Conservation (phyloP, 495 filamentous ascomycete genomes). For the Apiosordaria backusii region DNA sequence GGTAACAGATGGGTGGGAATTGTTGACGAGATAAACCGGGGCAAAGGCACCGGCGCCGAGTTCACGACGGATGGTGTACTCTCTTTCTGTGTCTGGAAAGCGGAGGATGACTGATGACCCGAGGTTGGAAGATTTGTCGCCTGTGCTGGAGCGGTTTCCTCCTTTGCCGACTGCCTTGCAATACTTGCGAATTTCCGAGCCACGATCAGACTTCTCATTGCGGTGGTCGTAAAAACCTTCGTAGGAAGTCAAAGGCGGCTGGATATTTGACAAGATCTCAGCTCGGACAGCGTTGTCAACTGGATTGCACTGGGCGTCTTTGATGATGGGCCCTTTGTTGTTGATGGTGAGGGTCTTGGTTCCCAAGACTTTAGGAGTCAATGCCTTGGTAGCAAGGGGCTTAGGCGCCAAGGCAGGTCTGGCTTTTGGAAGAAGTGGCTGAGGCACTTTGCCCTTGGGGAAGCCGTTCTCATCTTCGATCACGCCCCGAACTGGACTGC, state of each 20-base stretch:
- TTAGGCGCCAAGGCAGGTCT: constrained; percentile 20
- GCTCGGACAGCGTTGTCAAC: constrained; percentile 69
- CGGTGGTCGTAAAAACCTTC: constrained; percentile 72
- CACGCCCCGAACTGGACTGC: constrained; percentile 68
- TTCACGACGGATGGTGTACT: constrained; percentile 79
- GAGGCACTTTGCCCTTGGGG: constrained; percentile 40
- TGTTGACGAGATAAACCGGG: constrained; percentile 87
- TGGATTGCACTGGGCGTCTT: constrained; percentile 82
- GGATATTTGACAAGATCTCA: constrained; percentile 66
- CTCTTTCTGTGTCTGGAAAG: constrained; percentile 57
- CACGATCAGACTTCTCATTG: constrained; percentile 54
- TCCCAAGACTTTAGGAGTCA: constrained; percentile 24
- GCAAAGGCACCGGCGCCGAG: constrained; percentile 92
- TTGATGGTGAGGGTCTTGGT: neutral
- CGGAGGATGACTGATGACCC: constrained; percentile 57
- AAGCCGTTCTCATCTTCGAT: constrained; percentile 37
- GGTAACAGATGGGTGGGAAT: constrained; percentile 45
- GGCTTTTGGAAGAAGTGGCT: constrained; percentile 45
- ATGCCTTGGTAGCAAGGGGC: constrained; percentile 23
- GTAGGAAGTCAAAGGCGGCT: constrained; percentile 68
- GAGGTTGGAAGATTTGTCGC: constrained; percentile 56
- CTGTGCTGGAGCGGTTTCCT: constrained; percentile 51
- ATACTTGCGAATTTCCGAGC: constrained; percentile 73
- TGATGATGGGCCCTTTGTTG: constrained; percentile 61
- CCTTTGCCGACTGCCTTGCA: constrained; percentile 63